These are phyloP conservation scores for Crithidia sp. DNA, from an alignment of 208 protist genomes.

Conservation along the genomic window DNA sequence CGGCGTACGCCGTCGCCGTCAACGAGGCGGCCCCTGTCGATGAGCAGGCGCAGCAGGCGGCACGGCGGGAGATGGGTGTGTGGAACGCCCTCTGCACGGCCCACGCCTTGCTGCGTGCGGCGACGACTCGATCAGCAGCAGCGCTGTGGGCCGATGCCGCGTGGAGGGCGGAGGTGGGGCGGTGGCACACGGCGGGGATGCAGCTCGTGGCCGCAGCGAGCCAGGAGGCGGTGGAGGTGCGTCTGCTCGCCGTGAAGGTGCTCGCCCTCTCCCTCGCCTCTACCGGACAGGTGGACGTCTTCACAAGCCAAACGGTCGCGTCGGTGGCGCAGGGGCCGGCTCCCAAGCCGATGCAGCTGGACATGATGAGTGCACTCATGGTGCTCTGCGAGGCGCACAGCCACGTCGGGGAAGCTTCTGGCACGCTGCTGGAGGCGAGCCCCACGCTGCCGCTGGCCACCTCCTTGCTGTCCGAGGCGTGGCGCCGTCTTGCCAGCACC, in stretches of 20 bases:
- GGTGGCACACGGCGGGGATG: slow-evolving; percentile 14
- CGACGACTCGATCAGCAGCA: slow-evolving; percentile 4
- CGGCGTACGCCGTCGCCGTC: slow-evolving; percentile 7
- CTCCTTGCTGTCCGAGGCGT: slow-evolving; percentile 52
- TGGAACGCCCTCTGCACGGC: slow-evolving; percentile 31
- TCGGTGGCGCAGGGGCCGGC: slow-evolving; percentile 13
- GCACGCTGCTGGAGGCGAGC: background rate
- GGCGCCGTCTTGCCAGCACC: slow-evolving; percentile 24
- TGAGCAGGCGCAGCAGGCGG: slow-evolving; percentile 9
- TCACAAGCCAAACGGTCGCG: slow-evolving; percentile 35
- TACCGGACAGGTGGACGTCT: slow-evolving; percentile 30
- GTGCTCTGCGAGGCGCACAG: slow-evolving; percentile 38
- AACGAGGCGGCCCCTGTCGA: slow-evolving; percentile 3
- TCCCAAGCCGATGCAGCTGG: slow-evolving; percentile 6
- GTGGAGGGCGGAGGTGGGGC: slow-evolving; percentile 30
- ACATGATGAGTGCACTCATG: slow-evolving; percentile 32
- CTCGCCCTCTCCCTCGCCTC: slow-evolving; percentile 28
- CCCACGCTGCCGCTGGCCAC: slow-evolving; percentile 59
- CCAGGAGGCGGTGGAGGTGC: slow-evolving; percentile 32
- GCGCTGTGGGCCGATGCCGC: slow-evolving; percentile 19
- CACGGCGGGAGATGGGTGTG: slow-evolving; percentile 19
- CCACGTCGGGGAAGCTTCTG: slow-evolving; percentile 9
- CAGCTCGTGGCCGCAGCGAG: slow-evolving; percentile 6
- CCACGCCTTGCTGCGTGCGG: slow-evolving; percentile 29
- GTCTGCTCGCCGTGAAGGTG: slow-evolving; percentile 44